Evolutionary conservation across 768 basidiomycete species (phyloP).

Genomic region (Leccinum broughii): DNA sequence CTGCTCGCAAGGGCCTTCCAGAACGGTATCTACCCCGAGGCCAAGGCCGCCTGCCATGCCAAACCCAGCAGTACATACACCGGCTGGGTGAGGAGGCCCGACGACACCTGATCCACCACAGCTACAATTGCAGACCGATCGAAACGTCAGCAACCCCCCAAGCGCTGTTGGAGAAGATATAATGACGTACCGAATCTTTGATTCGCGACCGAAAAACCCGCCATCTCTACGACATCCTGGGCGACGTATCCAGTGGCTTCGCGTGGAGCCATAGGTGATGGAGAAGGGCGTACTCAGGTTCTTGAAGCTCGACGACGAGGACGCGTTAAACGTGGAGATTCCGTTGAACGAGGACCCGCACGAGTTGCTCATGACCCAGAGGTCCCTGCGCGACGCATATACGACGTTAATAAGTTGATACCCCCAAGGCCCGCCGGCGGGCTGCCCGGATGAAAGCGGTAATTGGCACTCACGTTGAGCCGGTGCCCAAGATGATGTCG

Average conservation of each 20-base stretch:
- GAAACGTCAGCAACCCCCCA: not conserved
- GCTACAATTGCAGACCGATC: constrained; percentile 21
- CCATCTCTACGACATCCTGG: constrained; percentile 50
- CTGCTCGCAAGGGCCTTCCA: constrained; percentile 42
- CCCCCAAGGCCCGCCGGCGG: not conserved
- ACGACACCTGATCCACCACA: constrained; percentile 38
- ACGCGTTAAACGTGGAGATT: constrained; percentile 32
- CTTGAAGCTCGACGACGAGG: constrained; percentile 39
- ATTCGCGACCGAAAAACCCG: constrained; percentile 47
- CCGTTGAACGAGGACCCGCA: constrained; percentile 35
- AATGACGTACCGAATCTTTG: constrained; percentile 44
- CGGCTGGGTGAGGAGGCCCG: constrained; percentile 40
- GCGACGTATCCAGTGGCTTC: constrained; percentile 45
- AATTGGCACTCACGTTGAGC: constrained; percentile 34
- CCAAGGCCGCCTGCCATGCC: constrained; percentile 46
- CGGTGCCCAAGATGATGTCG: constrained; percentile 54
- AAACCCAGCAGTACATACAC: constrained; percentile 57
- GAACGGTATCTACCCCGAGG: constrained; percentile 46
- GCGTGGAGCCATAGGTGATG: constrained; percentile 50
- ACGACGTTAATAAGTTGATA: not conserved
- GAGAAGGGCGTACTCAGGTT: constrained; percentile 38
- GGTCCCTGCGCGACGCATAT: constrained; percentile 37
- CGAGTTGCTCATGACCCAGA: constrained; percentile 47
- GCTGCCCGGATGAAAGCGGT: not conserved
- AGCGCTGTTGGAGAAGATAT: not conserved